A percentile compares a stretch with the other conserved stretches of the same genome.
These are phyloP conservation scores for Talaromyces sp. DNA, from an alignment of 2,329 filamentous ascomycete genomes.

Conservation along the genomic window DNA sequence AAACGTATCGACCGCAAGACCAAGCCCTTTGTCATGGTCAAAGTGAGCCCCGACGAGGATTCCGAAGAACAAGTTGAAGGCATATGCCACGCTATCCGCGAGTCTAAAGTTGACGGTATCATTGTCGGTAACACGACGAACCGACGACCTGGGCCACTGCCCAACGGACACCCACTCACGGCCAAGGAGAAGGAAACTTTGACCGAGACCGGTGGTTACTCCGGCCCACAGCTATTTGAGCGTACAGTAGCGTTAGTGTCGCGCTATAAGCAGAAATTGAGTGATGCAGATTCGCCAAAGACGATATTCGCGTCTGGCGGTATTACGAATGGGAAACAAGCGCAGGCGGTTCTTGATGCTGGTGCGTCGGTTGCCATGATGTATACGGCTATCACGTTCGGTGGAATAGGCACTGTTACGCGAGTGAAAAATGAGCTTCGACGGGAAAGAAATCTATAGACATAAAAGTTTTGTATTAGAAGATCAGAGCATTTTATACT, in stretches of 20 bases:
- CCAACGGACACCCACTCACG: conserved; percentile 61
- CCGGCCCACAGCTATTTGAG: conserved; percentile 82
- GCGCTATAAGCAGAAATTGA: conserved; percentile 68
- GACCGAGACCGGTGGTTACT: conserved; percentile 79
- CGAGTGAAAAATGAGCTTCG: conserved; percentile 47
- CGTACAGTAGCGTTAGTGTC: conserved; percentile 72
- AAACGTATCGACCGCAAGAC: conserved; percentile 61
- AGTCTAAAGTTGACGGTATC: conserved; percentile 83
- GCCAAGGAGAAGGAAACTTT: conserved; percentile 62
- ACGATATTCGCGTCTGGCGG: conserved; percentile 85
- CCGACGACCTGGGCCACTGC: conserved; percentile 65
- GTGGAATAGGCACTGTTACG: conserved; percentile 57
- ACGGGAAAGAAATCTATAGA: conserved; percentile 28
- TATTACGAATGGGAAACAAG: conserved; percentile 83
- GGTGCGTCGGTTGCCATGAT: conserved; percentile 88
- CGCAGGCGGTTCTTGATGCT: conserved; percentile 73
- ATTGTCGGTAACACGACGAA: conserved; percentile 98
- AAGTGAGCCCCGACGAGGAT: conserved; percentile 95
- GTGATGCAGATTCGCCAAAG: conserved; percentile 40
- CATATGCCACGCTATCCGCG: conserved; percentile 78
- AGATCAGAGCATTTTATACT: neutral
- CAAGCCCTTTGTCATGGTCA: conserved; percentile 87
- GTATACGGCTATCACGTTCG: conserved; percentile 71
- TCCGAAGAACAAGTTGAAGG: conserved; percentile 76
- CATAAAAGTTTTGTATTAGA: neutral